phyloP scores from a whole-genome alignment of 2,329 filamentous ascomycete species.

The Colletotrichum phormii region DNA sequence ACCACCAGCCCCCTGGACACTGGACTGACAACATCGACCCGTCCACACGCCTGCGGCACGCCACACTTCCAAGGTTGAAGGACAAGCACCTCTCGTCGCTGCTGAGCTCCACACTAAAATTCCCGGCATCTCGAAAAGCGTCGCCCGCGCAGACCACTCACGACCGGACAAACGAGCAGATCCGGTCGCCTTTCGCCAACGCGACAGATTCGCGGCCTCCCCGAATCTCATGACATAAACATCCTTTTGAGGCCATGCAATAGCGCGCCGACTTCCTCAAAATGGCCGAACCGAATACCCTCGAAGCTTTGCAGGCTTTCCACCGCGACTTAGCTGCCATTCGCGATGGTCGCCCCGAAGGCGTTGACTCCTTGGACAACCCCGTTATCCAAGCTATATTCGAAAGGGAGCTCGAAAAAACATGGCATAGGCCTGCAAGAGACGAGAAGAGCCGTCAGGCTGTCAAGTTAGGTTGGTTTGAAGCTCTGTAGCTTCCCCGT shows the following conservation, averaged over 20 bases:
- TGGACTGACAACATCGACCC: not conserved
- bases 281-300: conserved; percentile 80
- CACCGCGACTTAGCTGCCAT: conserved; percentile 86
- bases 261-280: conserved; percentile 53
- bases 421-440: conserved; percentile 78
- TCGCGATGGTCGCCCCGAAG: conserved; percentile 72
- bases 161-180: conserved; percentile 11
- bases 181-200: conserved; percentile 22
- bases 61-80: not conserved
- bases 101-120: conserved; percentile 36
- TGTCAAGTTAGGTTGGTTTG: conserved; percentile 72
- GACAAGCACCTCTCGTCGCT: not conserved
- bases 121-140: conserved; percentile 35
- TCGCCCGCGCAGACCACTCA: conserved; percentile 16
- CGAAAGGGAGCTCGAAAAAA: conserved; percentile 77
- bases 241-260: conserved; percentile 53
- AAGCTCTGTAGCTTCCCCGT: not conserved
- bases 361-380: conserved; percentile 76
- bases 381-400: conserved; percentile 77
- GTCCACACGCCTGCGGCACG: conserved; percentile 12
- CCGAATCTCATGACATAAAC: conserved; percentile 30
- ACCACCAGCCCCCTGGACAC: not conserved
- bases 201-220: conserved; percentile 31
- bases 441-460: conserved; percentile 80
- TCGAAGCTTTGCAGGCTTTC: conserved; percentile 84